Percentiles rank a stretch among this genome's conserved stretches.
Conservation (phyloP, 75 land plant genomes). For the Gnetum montanum region DNA sequence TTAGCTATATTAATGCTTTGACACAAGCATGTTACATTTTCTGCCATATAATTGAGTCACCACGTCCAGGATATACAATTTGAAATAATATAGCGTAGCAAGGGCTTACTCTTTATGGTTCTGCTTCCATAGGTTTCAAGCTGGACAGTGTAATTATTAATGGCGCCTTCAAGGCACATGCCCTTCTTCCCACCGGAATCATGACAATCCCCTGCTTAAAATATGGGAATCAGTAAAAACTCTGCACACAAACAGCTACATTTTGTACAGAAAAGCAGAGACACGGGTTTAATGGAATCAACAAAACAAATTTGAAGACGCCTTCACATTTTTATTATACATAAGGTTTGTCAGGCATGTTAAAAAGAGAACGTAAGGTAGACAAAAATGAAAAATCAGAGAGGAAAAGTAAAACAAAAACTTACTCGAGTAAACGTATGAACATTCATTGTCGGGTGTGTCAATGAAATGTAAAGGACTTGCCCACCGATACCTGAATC, state of each 20-base stretch:
- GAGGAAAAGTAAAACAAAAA: background rate
- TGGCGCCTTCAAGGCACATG: slow-evolving; percentile 67
- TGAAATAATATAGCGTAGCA: too few species aligned
- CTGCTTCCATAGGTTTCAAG: slow-evolving; percentile 24
- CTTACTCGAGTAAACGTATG: slow-evolving; percentile 19
- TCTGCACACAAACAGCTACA: background rate
- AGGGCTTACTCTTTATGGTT: too few species aligned
- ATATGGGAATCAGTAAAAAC: too few species aligned
- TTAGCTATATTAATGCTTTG: too few species aligned
- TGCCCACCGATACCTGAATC: slow-evolving; percentile 24
- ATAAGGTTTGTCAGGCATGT: too few species aligned
- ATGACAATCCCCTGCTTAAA: slow-evolving; percentile 65
- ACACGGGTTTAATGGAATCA: too few species aligned
- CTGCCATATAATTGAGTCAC: too few species aligned
- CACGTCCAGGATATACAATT: too few species aligned
- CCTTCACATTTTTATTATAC: too few species aligned
- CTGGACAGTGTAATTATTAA: slow-evolving; percentile 59
- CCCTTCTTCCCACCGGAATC: slow-evolving; percentile 40
- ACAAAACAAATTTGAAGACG: too few species aligned
- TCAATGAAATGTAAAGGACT: slow-evolving; percentile 22
- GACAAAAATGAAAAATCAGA: background rate
- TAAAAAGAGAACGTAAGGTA: background rate
- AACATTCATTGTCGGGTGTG: background rate
- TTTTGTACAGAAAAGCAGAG: background rate
- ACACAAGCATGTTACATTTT: too few species aligned